phyloP scores from a whole-genome alignment of 768 basidiomycete genomes.

The Russula vinacea region DNA sequence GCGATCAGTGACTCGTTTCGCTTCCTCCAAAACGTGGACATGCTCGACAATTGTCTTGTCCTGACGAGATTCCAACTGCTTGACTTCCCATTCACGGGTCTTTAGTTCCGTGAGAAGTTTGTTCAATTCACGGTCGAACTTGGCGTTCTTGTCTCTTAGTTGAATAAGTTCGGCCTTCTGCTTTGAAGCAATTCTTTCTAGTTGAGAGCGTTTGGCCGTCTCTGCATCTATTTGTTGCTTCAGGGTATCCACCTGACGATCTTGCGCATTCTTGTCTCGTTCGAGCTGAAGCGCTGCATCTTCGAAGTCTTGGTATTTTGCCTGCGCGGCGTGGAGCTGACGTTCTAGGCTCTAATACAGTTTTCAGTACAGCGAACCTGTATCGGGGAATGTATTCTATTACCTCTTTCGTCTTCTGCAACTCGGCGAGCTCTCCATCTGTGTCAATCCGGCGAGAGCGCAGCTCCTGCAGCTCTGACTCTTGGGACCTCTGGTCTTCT shows the following conservation, averaged over 20 bases:
- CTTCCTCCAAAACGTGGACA: conserved; percentile 92
- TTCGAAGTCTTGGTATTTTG: conserved; percentile 82
- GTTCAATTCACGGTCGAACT: conserved; percentile 76
- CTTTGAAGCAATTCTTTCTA: conserved; percentile 60
- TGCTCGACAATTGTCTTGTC: conserved; percentile 99
- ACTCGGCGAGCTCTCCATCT: conserved; percentile 61
- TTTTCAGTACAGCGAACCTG: conserved; percentile 13
- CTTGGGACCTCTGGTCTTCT: conserved; percentile 61
- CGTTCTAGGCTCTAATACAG: conserved; percentile 64
- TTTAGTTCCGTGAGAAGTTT: conserved; percentile 79
- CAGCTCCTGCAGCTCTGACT: conserved; percentile 71
- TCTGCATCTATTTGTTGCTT: conserved; percentile 76
- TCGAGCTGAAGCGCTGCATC: conserved; percentile 83
- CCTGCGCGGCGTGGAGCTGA: conserved; percentile 66
- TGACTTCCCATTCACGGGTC: conserved; percentile 79
- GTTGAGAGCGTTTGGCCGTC: conserved; percentile 62
- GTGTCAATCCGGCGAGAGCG: conserved; percentile 64
- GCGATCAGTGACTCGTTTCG: conserved; percentile 89
- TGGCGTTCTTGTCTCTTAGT: conserved; percentile 64
- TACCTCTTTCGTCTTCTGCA: conserved; percentile 71
- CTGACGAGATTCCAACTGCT: conserved; percentile 79
- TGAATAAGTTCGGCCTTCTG: conserved; percentile 69
- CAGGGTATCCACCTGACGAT: conserved; percentile 65
- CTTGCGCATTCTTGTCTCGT: conserved; percentile 71
- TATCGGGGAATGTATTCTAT: conserved; percentile 25